A percentile compares a stretch with the other conserved stretches of the same genome.
Evolutionary conservation across 352 stramenopile species (phyloP).

Genomic region (Phytophthora tentaculata): DNA sequence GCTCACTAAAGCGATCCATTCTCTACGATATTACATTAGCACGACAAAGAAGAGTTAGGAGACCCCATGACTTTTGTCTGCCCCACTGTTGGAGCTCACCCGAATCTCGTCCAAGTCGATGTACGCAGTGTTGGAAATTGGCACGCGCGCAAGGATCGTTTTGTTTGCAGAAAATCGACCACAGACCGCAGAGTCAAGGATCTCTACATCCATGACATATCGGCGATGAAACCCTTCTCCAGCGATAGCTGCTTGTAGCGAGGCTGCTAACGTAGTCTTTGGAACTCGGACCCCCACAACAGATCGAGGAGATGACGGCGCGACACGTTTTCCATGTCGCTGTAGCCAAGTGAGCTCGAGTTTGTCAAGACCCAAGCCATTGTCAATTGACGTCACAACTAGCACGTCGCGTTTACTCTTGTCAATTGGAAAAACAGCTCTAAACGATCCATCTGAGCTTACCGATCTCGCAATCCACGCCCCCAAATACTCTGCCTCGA

Average conservation of each 20-base stretch:
- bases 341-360: constrained; percentile 32
- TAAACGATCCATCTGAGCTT: constrained; percentile 7
- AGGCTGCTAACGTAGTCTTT: constrained; percentile 21
- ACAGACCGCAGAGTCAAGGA: constrained; percentile 24
- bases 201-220: constrained; percentile 42
- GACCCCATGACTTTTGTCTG: no score
- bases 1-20: constrained; percentile 60
- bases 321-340: constrained; percentile 8
- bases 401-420: constrained; percentile 12
- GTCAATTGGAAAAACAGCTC: constrained; percentile 4
- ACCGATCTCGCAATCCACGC: constrained; percentile 16
- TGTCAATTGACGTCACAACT: constrained; percentile 23
- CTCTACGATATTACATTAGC: no score
- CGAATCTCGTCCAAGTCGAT: constrained; percentile 65
- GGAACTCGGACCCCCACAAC: constrained; percentile 6
- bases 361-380: constrained; percentile 8
- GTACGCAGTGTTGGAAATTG: constrained; percentile 51
- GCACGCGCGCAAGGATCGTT: constrained; percentile 44
- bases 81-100: constrained; percentile 24
- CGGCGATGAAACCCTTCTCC: constrained; percentile 58
- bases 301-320: constrained; percentile 4
- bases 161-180: constrained; percentile 7
- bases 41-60: no score
- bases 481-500: constrained; percentile 31
- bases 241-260: constrained; percentile 24